Evolutionary conservation across 2,329 filamentous ascomycete genomes (phyloP).

Genomic region (Xylaria multiplex): DNA sequence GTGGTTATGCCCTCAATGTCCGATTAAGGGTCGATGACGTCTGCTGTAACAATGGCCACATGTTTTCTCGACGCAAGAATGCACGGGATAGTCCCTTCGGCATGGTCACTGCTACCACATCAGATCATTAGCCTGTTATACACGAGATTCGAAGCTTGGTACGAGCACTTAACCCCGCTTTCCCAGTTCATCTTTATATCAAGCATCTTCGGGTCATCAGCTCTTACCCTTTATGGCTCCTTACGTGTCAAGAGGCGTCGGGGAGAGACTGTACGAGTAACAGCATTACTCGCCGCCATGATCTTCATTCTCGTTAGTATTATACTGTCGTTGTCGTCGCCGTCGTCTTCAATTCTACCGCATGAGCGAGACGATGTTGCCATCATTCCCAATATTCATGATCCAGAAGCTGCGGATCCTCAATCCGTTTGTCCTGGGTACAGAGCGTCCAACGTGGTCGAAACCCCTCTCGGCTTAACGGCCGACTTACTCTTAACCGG

Average conservation of each 20-base stretch:
- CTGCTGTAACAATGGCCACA: conserved; percentile 11
- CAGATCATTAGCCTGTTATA: conserved; percentile 33
- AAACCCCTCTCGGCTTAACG: conserved; percentile 66
- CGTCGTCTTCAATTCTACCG: conserved; percentile 16
- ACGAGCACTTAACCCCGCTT: conserved; percentile 34
- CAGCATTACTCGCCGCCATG: conserved; percentile 31
- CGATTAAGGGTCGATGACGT: conserved; percentile 14
- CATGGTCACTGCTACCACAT: conserved; percentile 30
- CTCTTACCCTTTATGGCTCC: conserved; percentile 34
- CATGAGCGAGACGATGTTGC: conserved; percentile 56
- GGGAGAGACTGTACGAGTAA: conserved; percentile 15
- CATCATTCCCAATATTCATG: conserved; percentile 70
- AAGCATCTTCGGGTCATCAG: conserved; percentile 38
- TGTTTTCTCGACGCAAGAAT: conserved; percentile 14
- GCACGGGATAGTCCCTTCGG: conserved; percentile 25
- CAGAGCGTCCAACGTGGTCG: conserved; percentile 67
- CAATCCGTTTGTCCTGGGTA: conserved; percentile 77
- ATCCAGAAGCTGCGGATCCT: conserved; percentile 70
- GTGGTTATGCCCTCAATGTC: background rate
- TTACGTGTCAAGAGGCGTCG: conserved; percentile 26
- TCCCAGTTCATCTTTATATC: conserved; percentile 40
- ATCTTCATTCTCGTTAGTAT: conserved; percentile 25
- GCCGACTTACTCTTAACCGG: conserved; percentile 78
- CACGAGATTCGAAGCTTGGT: conserved; percentile 35
- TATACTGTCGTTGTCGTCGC: conserved; percentile 13